Percentiles rank a stretch among this genome's conserved stretches.
phyloP scores from a whole-genome alignment of 2,329 filamentous ascomycete species.

The Aspergillus texensis region DNA sequence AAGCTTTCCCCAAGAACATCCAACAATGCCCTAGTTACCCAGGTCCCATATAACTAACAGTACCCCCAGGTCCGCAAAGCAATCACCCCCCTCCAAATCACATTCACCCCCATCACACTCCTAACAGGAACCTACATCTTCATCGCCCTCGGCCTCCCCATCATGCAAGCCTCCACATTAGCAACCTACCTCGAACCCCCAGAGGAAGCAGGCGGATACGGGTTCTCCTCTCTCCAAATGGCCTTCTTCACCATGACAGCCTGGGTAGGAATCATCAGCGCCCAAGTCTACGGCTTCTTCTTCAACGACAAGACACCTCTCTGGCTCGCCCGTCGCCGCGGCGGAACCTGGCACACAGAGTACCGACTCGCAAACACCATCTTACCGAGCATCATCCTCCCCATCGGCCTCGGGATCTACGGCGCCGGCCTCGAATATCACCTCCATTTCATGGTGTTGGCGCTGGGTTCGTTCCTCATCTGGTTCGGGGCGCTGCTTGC shows the following conservation, averaged over 20 bases:
- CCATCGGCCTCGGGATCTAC: slow-evolving; percentile 37
- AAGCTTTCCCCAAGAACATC: background rate
- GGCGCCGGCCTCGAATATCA: slow-evolving; percentile 46
- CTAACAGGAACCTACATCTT: slow-evolving; percentile 42
- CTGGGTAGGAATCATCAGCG: slow-evolving; percentile 45
- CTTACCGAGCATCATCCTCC: slow-evolving; percentile 31
- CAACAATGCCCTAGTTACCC: background rate
- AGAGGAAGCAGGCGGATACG: slow-evolving; percentile 43
- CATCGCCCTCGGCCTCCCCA: slow-evolving; percentile 41
- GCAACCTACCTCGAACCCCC: slow-evolving; percentile 44
- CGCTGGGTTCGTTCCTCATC: slow-evolving; percentile 44
- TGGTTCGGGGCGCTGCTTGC: slow-evolving; percentile 38
- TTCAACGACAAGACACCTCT: slow-evolving; percentile 46
- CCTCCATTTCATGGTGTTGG: slow-evolving; percentile 44
- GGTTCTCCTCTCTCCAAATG: slow-evolving; percentile 45
- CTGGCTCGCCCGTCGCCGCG: slow-evolving; percentile 30
- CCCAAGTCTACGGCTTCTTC: slow-evolving; percentile 40
- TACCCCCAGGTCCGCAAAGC: slow-evolving; percentile 18
- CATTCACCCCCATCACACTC: slow-evolving; percentile 39
- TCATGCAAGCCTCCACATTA: slow-evolving; percentile 38
- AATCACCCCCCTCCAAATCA: slow-evolving; percentile 30
- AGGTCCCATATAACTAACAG: slow-evolving; percentile 22
- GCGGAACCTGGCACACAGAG: slow-evolving; percentile 39
- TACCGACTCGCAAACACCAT: slow-evolving; percentile 32
- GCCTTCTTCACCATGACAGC: slow-evolving; percentile 44